A percentile compares a stretch with the other conserved stretches of the same genome.
Evolutionary conservation across 2,329 filamentous ascomycete genomes (phyloP).

Genomic region (Emmonsiellopsis sp.): DNA sequence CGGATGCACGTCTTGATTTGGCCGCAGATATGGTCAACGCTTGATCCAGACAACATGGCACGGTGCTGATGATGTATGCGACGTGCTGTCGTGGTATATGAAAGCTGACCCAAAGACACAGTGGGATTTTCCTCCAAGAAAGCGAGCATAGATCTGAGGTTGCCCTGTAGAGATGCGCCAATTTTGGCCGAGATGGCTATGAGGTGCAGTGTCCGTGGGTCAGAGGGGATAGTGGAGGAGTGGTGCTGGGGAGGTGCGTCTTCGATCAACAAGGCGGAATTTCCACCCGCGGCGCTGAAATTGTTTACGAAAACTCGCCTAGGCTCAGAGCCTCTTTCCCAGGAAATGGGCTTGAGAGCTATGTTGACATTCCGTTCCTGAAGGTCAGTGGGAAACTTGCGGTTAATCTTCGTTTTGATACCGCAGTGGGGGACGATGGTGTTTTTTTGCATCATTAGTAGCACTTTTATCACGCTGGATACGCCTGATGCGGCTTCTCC

Average conservation of each 20-base stretch:
- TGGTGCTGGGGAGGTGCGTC: background rate
- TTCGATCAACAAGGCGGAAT: conserved; percentile 33
- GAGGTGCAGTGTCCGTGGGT: conserved; percentile 42
- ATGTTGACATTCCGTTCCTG: conserved; percentile 34
- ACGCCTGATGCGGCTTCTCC: conserved; percentile 52
- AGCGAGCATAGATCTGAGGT: conserved; percentile 42
- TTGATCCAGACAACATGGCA: background rate
- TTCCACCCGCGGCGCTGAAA: conserved; percentile 61
- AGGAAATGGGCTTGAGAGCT: conserved; percentile 34
- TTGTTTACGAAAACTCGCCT: conserved; percentile 50
- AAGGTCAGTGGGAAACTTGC: conserved; percentile 36
- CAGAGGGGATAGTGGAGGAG: background rate
- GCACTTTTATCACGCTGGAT: conserved; percentile 23
- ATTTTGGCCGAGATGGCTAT: conserved; percentile 49
- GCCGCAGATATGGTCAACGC: background rate
- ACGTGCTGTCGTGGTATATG: conserved; percentile 56
- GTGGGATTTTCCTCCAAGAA: conserved; percentile 45
- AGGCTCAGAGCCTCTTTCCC: conserved; percentile 18
- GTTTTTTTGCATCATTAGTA: conserved; percentile 30
- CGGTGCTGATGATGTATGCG: conserved; percentile 29
- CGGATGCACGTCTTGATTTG: background rate
- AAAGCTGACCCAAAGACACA: conserved; percentile 40
- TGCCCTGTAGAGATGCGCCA: conserved; percentile 32
- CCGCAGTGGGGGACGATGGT: conserved; percentile 25
- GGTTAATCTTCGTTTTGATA: conserved; percentile 30